Percentiles rank a stretch among this genome's conserved stretches.
These are phyloP conservation scores for Sungouiella blattae DNA, from an alignment of 805 yeast species.

Conservation along the genomic window DNA sequence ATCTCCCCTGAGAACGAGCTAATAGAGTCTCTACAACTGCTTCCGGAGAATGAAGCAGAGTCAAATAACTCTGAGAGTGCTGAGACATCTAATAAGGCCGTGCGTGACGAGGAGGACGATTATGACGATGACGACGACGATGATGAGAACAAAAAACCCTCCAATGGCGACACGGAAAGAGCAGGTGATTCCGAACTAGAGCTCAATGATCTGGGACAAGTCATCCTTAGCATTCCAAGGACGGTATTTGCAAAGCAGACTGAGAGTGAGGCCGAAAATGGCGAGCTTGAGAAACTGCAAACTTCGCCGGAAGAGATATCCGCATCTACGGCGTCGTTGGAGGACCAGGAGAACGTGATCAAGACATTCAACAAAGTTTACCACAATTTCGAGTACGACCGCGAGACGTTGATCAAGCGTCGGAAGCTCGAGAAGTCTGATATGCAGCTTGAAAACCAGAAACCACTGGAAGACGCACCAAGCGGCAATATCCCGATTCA, in stretches of 20 bases:
- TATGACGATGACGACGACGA: constrained; percentile 20
- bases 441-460: constrained; percentile 50
- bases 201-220: constrained; percentile 27
- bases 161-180: constrained; percentile 6
- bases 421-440: constrained; percentile 78
- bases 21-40: constrained; percentile 27
- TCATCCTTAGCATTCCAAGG: constrained; percentile 32
- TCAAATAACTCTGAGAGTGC: neutral
- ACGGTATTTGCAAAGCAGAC: constrained; percentile 18
- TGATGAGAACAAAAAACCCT: constrained; percentile 15
- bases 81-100: constrained; percentile 1
- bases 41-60: no score
- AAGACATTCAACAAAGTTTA: constrained; percentile 69
- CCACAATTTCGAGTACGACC: constrained; percentile 73
- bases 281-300: constrained; percentile 9
- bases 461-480: constrained; percentile 9
- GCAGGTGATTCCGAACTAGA: constrained; percentile 5
- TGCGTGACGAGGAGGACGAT: constrained; percentile 18
- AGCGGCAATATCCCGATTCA: constrained; percentile 39
- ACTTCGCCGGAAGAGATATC: constrained; percentile 8
- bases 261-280: constrained; percentile 5
- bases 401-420: constrained; percentile 71
- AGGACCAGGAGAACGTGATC: constrained; percentile 46
- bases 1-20: constrained; percentile 33
- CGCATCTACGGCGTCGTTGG: constrained; percentile 14